Evolutionary conservation across 805 yeast genomes (phyloP).

Genomic region (Suhomyces sp.): DNA sequence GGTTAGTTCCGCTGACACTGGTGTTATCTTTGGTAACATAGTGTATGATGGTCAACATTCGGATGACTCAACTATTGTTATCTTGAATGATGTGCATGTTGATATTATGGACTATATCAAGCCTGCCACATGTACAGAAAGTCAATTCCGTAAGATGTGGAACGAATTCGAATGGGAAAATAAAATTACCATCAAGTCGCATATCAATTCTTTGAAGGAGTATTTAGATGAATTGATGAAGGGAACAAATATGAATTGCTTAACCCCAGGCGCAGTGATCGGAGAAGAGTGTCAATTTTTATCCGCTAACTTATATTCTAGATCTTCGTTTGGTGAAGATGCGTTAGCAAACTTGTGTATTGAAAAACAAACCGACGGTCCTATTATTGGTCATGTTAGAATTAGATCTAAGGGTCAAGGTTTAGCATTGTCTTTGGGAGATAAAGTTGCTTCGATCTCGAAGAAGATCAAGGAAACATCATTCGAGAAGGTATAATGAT

Average conservation of each 20-base stretch:
- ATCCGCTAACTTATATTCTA: slow-evolving; percentile 90
- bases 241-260: slow-evolving; percentile 90
- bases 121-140: slow-evolving; percentile 89
- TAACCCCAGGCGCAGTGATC: slow-evolving; percentile 88
- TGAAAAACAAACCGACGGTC: slow-evolving; percentile 73
- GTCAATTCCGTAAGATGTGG: slow-evolving; percentile 96
- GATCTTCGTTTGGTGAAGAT: slow-evolving; percentile 94
- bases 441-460: slow-evolving; percentile 83
- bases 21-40: slow-evolving; percentile 96
- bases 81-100: slow-evolving; percentile 90
- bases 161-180: slow-evolving; percentile 99
- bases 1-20: slow-evolving; percentile 97
- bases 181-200: slow-evolving; percentile 84
- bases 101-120: slow-evolving; percentile 97
- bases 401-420: slow-evolving; percentile 98
- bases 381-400: slow-evolving; percentile 89
- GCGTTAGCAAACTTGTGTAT: slow-evolving; percentile 94
- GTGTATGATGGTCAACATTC: slow-evolving; percentile 96
- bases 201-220: slow-evolving; percentile 62
- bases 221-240: slow-evolving; percentile 73
- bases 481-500: slow-evolving; percentile 6
- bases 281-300: slow-evolving; percentile 89
- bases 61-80: slow-evolving; percentile 83
- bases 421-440: slow-evolving; percentile 90
- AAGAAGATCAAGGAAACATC: slow-evolving; percentile 37